These are phyloP conservation scores for Lycium barbarum DNA, from an alignment of 257 asterid genomes.

Conservation along the genomic window DNA sequence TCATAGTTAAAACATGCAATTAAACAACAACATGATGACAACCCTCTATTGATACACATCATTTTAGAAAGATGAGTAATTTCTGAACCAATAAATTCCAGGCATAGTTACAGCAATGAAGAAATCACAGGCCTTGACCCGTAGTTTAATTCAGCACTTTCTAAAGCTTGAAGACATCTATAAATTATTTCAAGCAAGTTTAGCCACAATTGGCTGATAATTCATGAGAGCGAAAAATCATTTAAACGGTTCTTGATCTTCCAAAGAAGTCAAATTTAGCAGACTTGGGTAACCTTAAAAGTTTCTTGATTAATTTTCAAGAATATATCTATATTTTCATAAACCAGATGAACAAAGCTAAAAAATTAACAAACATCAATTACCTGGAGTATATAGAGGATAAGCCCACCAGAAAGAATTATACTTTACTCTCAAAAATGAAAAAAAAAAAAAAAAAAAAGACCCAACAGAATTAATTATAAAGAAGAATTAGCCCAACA, in stretches of 20 bases:
- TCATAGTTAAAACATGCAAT: not conserved
- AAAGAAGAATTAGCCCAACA: not conserved
- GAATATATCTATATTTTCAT: not conserved
- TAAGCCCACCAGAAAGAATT: not conserved
- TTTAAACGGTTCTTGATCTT: not conserved
- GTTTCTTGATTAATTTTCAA: not conserved
- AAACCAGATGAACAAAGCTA: not conserved
- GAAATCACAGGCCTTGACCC: slow-evolving; percentile 3
- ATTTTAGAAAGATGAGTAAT: not conserved
- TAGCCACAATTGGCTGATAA: not conserved
- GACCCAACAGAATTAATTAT: not conserved
- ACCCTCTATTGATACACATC: not conserved
- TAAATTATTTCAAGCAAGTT: not conserved
- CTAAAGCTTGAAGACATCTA: not conserved
- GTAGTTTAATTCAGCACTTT: not conserved
- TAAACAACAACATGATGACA: not conserved
- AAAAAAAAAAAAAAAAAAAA: no score
- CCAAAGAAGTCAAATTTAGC: not conserved
- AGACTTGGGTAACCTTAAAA: not conserved
- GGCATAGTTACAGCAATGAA: not conserved
- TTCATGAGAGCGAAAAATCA: not conserved
- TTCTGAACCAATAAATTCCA: not conserved
- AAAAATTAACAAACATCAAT: slow-evolving; percentile 2
- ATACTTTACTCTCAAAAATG: not conserved
- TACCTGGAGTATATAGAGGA: not conserved